These are phyloP conservation scores for Gnomoniopsis sp. DNA, from an alignment of 2,329 filamentous ascomycete species.

Conservation along the genomic window DNA sequence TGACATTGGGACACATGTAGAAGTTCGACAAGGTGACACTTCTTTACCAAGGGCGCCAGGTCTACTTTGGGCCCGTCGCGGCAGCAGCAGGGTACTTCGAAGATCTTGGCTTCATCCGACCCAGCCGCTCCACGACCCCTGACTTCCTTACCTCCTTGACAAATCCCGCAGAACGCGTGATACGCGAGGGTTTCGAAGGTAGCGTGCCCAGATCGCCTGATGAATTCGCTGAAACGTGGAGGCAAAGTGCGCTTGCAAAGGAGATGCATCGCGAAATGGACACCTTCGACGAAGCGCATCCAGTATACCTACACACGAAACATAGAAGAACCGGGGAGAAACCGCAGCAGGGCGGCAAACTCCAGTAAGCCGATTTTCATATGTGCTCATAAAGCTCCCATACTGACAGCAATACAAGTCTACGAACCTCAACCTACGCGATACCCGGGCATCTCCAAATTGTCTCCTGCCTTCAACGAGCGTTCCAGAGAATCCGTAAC, in stretches of 20 bases:
- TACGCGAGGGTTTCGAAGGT: conserved; percentile 53
- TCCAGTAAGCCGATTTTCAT: too few relatives aligned
- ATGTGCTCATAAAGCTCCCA: not conserved
- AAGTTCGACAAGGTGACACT: conserved; percentile 4
- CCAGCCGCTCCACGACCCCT: conserved; percentile 55
- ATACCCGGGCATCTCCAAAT: not conserved
- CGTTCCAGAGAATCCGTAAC: conserved; percentile 49
- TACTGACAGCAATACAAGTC: not conserved
- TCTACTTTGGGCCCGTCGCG: not conserved
- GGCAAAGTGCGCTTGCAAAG: not conserved
- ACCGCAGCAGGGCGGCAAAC: too few relatives aligned
- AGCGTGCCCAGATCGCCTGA: conserved; percentile 52
- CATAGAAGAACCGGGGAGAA: not conserved
- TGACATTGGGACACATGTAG: not conserved
- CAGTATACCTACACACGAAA: conserved; percentile 28
- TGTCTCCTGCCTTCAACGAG: conserved; percentile 28
- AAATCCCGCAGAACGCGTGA: conserved; percentile 61
- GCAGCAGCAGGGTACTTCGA: conserved; percentile 57
- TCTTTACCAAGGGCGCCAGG: not conserved
- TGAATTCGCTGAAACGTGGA: conserved; percentile 52
- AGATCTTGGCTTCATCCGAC: conserved; percentile 57
- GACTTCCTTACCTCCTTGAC: conserved; percentile 71
- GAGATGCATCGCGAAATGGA: not conserved
- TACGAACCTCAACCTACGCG: not conserved
- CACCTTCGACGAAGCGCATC: conserved; percentile 21